Percentiles rank a stretch among this genome's conserved stretches.
Conservation (phyloP, 306 rosid species). For the Rosa lucieae region DNA sequence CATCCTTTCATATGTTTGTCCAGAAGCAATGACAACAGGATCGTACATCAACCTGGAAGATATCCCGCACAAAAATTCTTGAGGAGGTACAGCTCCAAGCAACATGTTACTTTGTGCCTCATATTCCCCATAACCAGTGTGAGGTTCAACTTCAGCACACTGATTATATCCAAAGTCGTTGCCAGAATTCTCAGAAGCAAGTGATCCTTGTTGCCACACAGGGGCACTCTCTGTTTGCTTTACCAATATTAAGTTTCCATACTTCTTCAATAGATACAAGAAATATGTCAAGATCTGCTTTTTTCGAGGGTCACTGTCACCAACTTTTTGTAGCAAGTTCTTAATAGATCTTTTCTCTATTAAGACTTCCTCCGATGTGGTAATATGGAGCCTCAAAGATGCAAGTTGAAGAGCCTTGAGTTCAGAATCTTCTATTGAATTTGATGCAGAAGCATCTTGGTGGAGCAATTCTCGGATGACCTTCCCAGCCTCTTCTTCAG, state of each 20-base stretch:
- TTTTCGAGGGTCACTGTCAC: conserved; percentile 42
- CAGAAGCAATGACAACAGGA: conserved; percentile 86
- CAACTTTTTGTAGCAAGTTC: conserved; percentile 47
- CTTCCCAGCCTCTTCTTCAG: conserved; percentile 75
- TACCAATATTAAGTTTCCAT: conserved; percentile 37
- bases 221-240: conserved; percentile 39
- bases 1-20: conserved; percentile 74
- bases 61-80: conserved; percentile 67
- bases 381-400: conserved; percentile 57
- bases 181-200: conserved; percentile 32
- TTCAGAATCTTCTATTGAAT: conserved; percentile 49
- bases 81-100: conserved; percentile 50
- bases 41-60: conserved; percentile 81
- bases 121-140: conserved; percentile 17
- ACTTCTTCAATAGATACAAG: conserved; percentile 48
- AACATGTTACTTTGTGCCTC: conserved; percentile 32
- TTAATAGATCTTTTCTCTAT: conserved; percentile 64
- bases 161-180: conserved; percentile 27
- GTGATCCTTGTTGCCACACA: conserved; percentile 30
- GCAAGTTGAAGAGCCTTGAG: conserved; percentile 59
- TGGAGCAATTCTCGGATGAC: conserved; percentile 51
- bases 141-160: conserved; percentile 29
- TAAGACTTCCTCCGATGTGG: conserved; percentile 49
- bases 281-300: conserved; percentile 58
- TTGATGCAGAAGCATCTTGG: conserved; percentile 41